These are phyloP conservation scores for Tarenaya hassleriana DNA, from an alignment of 345 rosid species.

Conservation along the genomic window DNA sequence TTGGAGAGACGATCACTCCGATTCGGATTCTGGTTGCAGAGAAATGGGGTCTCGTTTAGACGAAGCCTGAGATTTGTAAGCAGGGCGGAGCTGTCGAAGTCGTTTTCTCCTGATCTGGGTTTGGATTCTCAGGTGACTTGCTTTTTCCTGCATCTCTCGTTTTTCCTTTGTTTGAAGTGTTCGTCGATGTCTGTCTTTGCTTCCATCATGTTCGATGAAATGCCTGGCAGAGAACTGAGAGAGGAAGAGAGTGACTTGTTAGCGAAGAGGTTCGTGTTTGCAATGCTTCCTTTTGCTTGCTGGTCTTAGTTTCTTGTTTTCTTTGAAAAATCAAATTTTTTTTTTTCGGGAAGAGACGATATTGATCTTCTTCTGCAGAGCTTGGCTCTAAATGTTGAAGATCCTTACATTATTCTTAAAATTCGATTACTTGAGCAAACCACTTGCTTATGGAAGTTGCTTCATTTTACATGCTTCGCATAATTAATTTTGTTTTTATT, in stretches of 20 bases:
- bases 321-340: too few species aligned
- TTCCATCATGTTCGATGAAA: slow-evolving; percentile 24
- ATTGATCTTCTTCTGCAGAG: slow-evolving; percentile 5
- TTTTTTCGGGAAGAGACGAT: not conserved
- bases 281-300: slow-evolving; percentile 7
- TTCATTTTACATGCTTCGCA: too few species aligned
- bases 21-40: slow-evolving; percentile 24
- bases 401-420: slow-evolving; percentile 6
- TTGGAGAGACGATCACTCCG: slow-evolving; percentile 29
- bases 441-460: slow-evolving; percentile 11
- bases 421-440: not conserved
- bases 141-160: slow-evolving; percentile 5
- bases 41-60: slow-evolving; percentile 30
- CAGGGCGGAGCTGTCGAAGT: slow-evolving; percentile 53
- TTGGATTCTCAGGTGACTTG: slow-evolving; percentile 68
- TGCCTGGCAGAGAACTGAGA: slow-evolving; percentile 13
- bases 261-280: not conserved
- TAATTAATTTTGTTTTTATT: not conserved
- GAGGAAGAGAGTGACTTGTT: slow-evolving; percentile 4
- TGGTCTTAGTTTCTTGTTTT: not conserved
- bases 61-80: slow-evolving; percentile 43
- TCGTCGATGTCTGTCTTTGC: not conserved
- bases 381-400: not conserved
- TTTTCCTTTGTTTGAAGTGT: not conserved
- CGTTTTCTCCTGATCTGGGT: slow-evolving; percentile 48